These are phyloP conservation scores for Coelastrella sp. DNA, from an alignment of 139 green algal genomes.

Conservation along the genomic window DNA sequence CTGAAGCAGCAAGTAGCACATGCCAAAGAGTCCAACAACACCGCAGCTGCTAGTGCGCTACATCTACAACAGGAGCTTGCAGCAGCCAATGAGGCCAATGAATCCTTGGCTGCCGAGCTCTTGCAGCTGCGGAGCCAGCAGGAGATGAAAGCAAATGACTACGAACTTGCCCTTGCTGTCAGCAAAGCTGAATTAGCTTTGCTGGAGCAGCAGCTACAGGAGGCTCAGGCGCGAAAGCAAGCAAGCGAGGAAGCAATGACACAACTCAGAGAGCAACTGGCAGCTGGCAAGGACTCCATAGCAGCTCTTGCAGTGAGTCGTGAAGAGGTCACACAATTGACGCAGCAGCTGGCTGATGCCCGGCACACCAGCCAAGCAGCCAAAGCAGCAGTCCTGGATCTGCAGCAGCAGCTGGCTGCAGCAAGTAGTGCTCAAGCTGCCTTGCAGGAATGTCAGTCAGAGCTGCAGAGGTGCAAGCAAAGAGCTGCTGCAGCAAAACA, in stretches of 20 bases:
- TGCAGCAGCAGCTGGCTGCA: neutral
- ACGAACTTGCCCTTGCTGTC: neutral
- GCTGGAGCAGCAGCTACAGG: conserved; percentile 1
- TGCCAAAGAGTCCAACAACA: neutral
- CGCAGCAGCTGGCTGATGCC: neutral
- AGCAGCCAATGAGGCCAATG: neutral
- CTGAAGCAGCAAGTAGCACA: neutral
- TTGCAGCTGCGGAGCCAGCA: neutral
- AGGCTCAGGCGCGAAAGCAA: neutral
- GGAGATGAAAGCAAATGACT: neutral
- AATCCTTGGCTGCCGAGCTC: neutral
- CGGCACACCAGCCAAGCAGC: neutral
- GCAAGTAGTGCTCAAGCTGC: neutral
- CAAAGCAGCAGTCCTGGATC: neutral
- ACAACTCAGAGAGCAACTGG: neutral
- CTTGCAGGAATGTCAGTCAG: neutral
- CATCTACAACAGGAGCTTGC: neutral
- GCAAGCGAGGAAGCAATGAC: neutral
- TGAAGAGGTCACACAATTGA: neutral
- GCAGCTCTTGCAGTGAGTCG: neutral
- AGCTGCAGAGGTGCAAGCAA: neutral
- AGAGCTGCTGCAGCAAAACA: neutral
- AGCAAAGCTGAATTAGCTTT: neutral
- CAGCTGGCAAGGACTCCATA: neutral
- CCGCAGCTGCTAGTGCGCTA: neutral